Evolutionary conservation across 805 yeast genomes (phyloP).

Genomic region (Priceomyces carsonii): DNA sequence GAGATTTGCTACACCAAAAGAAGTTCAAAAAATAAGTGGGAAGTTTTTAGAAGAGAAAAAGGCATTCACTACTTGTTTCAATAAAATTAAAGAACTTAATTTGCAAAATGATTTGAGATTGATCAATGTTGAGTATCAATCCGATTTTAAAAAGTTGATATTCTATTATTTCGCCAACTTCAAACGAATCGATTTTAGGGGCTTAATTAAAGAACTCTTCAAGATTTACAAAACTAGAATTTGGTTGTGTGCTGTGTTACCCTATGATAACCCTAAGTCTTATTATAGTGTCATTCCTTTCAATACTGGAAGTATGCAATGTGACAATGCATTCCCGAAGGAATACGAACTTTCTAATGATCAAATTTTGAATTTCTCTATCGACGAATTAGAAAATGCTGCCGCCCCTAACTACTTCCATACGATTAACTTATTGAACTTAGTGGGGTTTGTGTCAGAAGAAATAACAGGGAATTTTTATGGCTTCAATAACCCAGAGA

Average conservation of each 20-base stretch:
- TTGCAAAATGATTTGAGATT: conserved; percentile 44
- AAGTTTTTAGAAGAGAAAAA: conserved; percentile 72
- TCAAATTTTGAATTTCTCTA: conserved; percentile 42
- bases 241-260: conserved; percentile 50
- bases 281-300: conserved; percentile 12
- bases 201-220: conserved; percentile 44
- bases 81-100: conserved; percentile 48
- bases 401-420: conserved; percentile 52
- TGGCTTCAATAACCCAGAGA: conserved; percentile 30
- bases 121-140: conserved; percentile 46
- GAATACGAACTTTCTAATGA: conserved; percentile 43
- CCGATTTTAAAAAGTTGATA: conserved; percentile 46
- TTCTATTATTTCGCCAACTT: conserved; percentile 49
- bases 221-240: conserved; percentile 48
- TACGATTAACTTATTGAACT: conserved; percentile 47
- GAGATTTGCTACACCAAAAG: conserved; percentile 74
- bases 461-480: conserved; percentile 45
- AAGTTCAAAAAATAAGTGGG: conserved; percentile 57
- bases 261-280: conserved; percentile 36
- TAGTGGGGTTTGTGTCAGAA: conserved; percentile 43
- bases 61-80: conserved; percentile 64
- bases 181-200: conserved; percentile 44
- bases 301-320: conserved; percentile 1
- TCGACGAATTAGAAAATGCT: conserved; percentile 44
- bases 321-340: conserved; percentile 23